A percentile compares a stretch with the other conserved stretches of the same genome.
Conservation (phyloP, 352 stramenopile species). For the Pythium aquatile region DNA sequence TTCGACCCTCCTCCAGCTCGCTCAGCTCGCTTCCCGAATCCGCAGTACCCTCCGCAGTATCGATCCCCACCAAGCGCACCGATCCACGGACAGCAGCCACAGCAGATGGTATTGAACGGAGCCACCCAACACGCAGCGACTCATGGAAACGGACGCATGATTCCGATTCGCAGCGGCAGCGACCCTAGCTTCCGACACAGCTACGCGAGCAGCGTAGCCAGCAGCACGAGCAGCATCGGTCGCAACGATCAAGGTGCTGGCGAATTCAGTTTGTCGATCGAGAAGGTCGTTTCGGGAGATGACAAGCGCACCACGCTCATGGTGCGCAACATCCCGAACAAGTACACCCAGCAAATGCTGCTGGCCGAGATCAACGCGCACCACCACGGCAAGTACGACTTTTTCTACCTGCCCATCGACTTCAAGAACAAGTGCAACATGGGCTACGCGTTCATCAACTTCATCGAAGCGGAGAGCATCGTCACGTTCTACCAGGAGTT, state of each 20-base stretch:
- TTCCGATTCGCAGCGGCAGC: conserved; percentile 26
- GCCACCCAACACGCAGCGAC: conserved; percentile 1
- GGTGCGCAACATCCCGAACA: conserved; percentile 99
- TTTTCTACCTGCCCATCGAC: conserved; percentile 99
- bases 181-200: conserved; percentile 26
- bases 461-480: conserved; percentile 89
- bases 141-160: conserved; percentile 4
- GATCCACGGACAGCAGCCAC: background rate
- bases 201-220: conserved; percentile 32
- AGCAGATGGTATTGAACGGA: background rate
- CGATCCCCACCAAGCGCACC: conserved; percentile 1
- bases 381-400: conserved; percentile 94
- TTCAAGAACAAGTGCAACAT: conserved; percentile 99
- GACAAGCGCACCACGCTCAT: conserved; percentile 98
- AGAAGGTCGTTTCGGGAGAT: conserved; percentile 72
- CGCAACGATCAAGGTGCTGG: conserved; percentile 65
- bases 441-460: conserved; percentile 99
- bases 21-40: conserved; percentile 2
- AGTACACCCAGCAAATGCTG: conserved; percentile 99
- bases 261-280: conserved; percentile 78
- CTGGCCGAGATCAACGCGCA: conserved; percentile 95
- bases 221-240: conserved; percentile 32
- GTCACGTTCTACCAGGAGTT: conserved; percentile 84
- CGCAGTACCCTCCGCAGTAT: conserved; percentile 13
- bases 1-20: conserved; percentile 9